Conservation (phyloP, 768 basidiomycete species). For the Serendipita sp. region DNA sequence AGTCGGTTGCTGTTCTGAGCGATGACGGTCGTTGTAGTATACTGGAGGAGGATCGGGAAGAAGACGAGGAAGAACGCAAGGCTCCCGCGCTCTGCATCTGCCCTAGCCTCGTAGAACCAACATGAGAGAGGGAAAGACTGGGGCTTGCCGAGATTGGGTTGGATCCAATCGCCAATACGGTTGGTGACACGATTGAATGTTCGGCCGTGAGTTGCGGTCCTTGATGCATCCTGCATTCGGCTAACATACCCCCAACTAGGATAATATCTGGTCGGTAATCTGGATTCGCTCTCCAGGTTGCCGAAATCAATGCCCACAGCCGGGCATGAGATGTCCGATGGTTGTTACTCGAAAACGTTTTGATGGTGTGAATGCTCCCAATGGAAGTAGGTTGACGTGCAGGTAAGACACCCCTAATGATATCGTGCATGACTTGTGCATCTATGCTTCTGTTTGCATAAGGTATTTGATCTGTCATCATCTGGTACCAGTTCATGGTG, state of each 20-base stretch:
- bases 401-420: neutral
- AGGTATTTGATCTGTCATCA: slow-evolving; percentile 1
- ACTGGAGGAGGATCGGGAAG: too few species aligned
- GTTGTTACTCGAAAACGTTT: neutral
- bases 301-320: neutral
- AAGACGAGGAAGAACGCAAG: too few species aligned
- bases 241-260: neutral
- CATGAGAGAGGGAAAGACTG: too few species aligned
- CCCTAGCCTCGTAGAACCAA: too few species aligned
- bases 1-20: too few species aligned
- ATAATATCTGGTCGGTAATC: neutral
- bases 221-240: neutral
- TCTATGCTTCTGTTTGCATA: neutral
- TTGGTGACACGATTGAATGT: neutral
- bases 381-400: neutral
- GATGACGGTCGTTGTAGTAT: too few species aligned
- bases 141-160: too few species aligned
- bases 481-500: neutral
- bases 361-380: neutral
- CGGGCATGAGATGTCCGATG: neutral
- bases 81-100: too few species aligned
- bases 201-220: neutral
- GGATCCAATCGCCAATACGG: too few species aligned
- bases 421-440: slow-evolving; percentile 3
- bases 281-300: neutral